phyloP scores from a whole-genome alignment of 768 basidiomycete species.

The Udeniomyces megalosporus region DNA sequence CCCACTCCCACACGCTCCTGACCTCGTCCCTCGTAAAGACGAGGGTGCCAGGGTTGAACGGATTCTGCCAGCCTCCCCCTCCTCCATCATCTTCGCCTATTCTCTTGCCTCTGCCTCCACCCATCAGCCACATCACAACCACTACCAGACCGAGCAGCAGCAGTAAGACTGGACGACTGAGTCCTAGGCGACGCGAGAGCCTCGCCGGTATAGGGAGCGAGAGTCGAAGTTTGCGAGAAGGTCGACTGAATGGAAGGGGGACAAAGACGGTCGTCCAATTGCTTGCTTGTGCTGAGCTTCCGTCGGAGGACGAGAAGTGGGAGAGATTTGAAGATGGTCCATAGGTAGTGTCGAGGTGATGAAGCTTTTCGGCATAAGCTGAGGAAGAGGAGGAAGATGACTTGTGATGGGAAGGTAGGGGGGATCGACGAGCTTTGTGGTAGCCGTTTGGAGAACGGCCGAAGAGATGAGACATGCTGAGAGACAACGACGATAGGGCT shows the following conservation, averaged over 20 bases:
- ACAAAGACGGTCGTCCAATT: conserved; percentile 38
- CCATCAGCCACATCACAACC: conserved; percentile 8
- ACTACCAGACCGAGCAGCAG: conserved; percentile 3
- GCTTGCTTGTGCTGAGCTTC: conserved; percentile 36
- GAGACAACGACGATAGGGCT: neutral
- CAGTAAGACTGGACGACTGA: conserved; percentile 31
- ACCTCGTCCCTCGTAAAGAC: conserved; percentile 43
- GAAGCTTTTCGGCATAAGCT: conserved; percentile 20
- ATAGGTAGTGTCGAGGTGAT: conserved; percentile 20
- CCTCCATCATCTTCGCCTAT: neutral
- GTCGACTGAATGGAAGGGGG: conserved; percentile 44
- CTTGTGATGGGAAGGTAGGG: conserved; percentile 18
- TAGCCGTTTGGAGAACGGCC: conserved; percentile 13
- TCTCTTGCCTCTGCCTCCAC: neutral
- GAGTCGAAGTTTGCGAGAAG: conserved; percentile 42
- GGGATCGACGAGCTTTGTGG: conserved; percentile 20
- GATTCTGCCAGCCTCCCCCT: conserved; percentile 12
- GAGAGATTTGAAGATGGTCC: too few species aligned
- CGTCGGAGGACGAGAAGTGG: too few species aligned
- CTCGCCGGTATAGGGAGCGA: conserved; percentile 46
- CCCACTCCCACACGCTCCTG: conserved; percentile 89
- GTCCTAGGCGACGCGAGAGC: conserved; percentile 42
- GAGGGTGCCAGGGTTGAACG: conserved; percentile 27
- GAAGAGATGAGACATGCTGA: conserved; percentile 15
- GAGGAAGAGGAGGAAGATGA: conserved; percentile 11